Percentiles rank a stretch among this genome's conserved stretches.
These are phyloP conservation scores for Skeletonema potamos DNA, from an alignment of 108 stramenopile genomes.

Conservation along the genomic window DNA sequence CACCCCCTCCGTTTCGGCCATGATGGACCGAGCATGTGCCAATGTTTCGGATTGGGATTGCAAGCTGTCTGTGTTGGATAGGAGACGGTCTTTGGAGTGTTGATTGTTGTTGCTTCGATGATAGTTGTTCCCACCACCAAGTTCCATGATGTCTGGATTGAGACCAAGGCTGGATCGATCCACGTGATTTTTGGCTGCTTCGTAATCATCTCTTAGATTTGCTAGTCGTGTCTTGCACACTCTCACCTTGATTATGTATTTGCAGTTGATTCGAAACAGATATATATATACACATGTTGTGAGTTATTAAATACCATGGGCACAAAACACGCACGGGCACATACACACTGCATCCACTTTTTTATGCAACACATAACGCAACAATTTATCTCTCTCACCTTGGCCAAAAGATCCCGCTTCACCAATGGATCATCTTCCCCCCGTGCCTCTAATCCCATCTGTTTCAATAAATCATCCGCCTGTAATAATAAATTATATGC, in stretches of 20 bases:
- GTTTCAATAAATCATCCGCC: conserved; percentile 85
- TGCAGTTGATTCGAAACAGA: too few relatives aligned
- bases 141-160: neutral
- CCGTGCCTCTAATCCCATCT: conserved; percentile 95
- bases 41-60: conserved; percentile 83
- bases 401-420: conserved; percentile 75
- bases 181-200: conserved; percentile 39
- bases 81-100: conserved; percentile 49
- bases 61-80: conserved; percentile 72
- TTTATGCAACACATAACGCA: too few relatives aligned
- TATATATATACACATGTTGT: too few relatives aligned
- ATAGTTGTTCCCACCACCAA: neutral
- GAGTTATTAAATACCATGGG: too few relatives aligned
- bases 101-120: conserved; percentile 6
- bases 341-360: too few relatives aligned
- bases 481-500: conserved; percentile 75
- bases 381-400: conserved; percentile 49
- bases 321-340: too few relatives aligned
- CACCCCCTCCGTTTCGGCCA: conserved; percentile 95
- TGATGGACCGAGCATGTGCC: conserved; percentile 83
- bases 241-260: conserved; percentile 14
- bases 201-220: conserved; percentile 57
- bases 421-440: conserved; percentile 61
- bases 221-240: conserved; percentile 45
- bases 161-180: conserved; percentile 34